A percentile compares a stretch with the other conserved stretches of the same genome.
Evolutionary conservation across 805 yeast genomes (phyloP).

Genomic region (Lipomyces oligophaga): DNA sequence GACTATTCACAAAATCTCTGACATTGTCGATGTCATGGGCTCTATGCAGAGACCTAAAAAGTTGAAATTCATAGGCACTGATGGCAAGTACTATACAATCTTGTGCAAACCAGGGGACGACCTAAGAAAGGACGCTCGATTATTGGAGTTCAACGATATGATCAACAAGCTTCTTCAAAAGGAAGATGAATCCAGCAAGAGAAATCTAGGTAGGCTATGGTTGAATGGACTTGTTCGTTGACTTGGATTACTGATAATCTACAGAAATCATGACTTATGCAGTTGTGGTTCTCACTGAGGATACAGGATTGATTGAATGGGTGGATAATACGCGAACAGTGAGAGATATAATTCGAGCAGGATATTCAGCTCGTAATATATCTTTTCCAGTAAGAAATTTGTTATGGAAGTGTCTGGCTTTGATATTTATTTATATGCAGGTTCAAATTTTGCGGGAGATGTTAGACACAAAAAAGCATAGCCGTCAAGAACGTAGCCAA

Average conservation of each 20-base stretch:
- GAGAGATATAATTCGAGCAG: conserved; percentile 53
- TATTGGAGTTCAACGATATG: conserved; percentile 86
- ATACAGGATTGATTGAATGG: conserved; percentile 87
- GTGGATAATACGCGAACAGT: conserved; percentile 72
- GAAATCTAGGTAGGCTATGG: conserved; percentile 47
- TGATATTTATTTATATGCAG: not conserved
- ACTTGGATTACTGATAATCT: not conserved
- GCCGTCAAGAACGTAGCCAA: conserved; percentile 1
- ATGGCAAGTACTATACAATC: conserved; percentile 67
- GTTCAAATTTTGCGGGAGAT: not conserved
- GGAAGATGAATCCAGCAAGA: conserved; percentile 67
- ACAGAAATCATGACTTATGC: conserved; percentile 68
- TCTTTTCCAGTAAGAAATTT: conserved; percentile 13
- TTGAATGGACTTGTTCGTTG: too few relatives aligned
- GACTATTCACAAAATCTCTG: conserved; percentile 33
- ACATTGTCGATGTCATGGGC: conserved; percentile 62
- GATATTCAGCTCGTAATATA: conserved; percentile 44
- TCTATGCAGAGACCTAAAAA: conserved; percentile 88
- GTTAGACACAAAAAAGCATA: not conserved
- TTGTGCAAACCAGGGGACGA: conserved; percentile 87
- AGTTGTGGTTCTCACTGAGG: conserved; percentile 81
- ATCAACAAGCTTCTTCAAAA: conserved; percentile 67
- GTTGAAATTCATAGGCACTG: conserved; percentile 69
- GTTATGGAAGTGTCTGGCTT: too few relatives aligned
- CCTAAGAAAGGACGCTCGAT: conserved; percentile 88